Evolutionary conservation across 345 rosid genomes (phyloP), one percentile per base, ranked within the genome.

Genomic region (Hibiscus trionum): DNA sequence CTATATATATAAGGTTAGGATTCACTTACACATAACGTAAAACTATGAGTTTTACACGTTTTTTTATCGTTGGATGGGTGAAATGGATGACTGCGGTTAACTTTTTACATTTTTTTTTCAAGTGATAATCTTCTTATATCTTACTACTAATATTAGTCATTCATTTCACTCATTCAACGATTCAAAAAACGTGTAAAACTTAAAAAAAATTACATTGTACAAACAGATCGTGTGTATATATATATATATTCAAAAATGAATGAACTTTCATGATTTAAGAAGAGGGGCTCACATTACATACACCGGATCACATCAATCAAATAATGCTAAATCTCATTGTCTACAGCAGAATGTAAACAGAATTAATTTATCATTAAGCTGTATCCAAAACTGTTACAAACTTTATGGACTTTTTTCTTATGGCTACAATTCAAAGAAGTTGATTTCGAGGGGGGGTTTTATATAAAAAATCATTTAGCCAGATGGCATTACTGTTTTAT

Each of bases 241-340:
- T 29, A 29, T 29, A 29, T 60, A 29, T 60, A 29, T 33, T 61
- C 39, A 15, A 37, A 31, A 61, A 31, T 61, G 65, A 61, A 3
- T 4, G 15, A 47, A 47, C 0, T 63, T 63, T 63, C 10, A 64
- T 39, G 11, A 63, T 63, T 39, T 4, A 63, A 37, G 47, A 10
- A 37, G 27, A 9, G 39, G 31, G 68, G 50, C 68, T 37, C 68
- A 19, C 68, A n/a, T 29, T 17, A 17, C 50, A 10, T 17, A 11
- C 29, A 37, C 29, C 50, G 39, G 39, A 64, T 64, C 69, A 64
- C 69, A 64, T 64, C 69, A 42, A 64, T 39, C 31, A 39, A 64
- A 64, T 19, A 64, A 64, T 64, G 52, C 6, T 39, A 64, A 19
- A 64, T 39, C 11, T 42, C 31, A 64, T 5, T 42, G 69, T 64